A percentile compares a stretch with the other conserved stretches of the same genome.
phyloP scores from a whole-genome alignment of 1,139 yeast species.

The Diutina catenulata region DNA sequence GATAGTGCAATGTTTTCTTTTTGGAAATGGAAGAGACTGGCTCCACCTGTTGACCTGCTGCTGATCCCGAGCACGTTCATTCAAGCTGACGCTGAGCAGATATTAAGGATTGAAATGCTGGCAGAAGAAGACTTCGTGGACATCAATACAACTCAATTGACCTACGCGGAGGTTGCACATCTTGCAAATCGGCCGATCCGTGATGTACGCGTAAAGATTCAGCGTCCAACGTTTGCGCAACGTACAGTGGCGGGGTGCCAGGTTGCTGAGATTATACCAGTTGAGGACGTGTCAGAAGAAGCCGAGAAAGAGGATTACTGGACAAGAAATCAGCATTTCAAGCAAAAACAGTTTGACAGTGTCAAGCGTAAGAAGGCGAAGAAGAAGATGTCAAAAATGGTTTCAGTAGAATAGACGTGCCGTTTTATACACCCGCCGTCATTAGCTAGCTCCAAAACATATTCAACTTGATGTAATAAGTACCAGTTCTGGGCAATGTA shows the following conservation, averaged over 20 bases:
- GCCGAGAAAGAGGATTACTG: not conserved
- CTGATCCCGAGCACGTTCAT: constrained; percentile 2
- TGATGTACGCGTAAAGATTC: not conserved
- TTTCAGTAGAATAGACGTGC: too few relatives aligned
- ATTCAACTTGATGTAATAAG: not conserved
- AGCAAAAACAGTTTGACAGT: not conserved
- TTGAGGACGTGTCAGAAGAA: not conserved
- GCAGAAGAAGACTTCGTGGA: constrained; percentile 2
- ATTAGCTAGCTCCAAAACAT: not conserved
- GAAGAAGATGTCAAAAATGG: not conserved
- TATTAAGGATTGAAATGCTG: not conserved
- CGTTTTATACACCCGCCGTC: not conserved
- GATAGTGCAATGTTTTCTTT: constrained; percentile 2
- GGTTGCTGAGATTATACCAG: not conserved
- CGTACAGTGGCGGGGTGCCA: not conserved
- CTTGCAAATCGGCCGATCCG: not conserved
- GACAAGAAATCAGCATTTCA: constrained; percentile 2
- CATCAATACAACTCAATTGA: not conserved
- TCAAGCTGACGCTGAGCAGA: constrained; percentile 1
- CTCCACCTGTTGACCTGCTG: not conserved
- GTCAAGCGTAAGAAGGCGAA: not conserved
- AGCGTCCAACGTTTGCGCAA: not conserved
- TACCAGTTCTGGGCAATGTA: not conserved
- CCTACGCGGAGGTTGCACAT: constrained; percentile 2
- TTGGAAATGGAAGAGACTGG: not conserved